Evolutionary conservation across 2,329 filamentous ascomycete genomes (phyloP), one percentile per base, ranked within the genome.

Genomic region (Paecilomyces niveus): DNA sequence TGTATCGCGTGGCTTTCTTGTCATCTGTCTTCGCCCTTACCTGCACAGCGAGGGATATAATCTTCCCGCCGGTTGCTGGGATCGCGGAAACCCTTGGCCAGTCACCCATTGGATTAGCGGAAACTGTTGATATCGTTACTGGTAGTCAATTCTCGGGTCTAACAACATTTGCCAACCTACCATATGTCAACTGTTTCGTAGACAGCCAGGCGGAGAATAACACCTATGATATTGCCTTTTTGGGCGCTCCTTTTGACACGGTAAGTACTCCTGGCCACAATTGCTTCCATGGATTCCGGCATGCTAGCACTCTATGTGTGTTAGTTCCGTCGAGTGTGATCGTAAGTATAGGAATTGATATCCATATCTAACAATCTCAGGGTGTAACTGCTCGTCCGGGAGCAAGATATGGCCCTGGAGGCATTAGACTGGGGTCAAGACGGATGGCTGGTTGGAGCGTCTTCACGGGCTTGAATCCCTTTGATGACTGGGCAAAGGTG

Each of bases 171-270:
- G 66, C 71, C 1, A 67, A 68, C 32, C 62, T 74, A n/a, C 70
- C 68, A 3, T 70, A 70, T 60, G 61, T 67, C 13, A 68, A 70
- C 57, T 72, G 68, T 54, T 65, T 72, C 53, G 61, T 65, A 7
- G 62, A 64, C 3, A 59, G 58, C n/a, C 57, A 64, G 10, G 59
- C 64, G 50, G 50, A 24, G 22, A 52, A 52, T 13, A 9, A 24
- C 10, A 68, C 61, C 50, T 73, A 70, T 58, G 72, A 74, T 53
- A 70, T 74, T 58, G 80, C 79, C 15, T 72, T 82, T 55, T 62
- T 82, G 7, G 80, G 80, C 4, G 80, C 80, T 3, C 80, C 80
- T 0, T 81, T 81, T 58, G 80, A 82, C 63, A 82, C 79, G 0
- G 78, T 74, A 54, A 24, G 18, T 22, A 29, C 13, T 13, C 39